Base-by-base conservation (phyloP, 2,329 filamentous ascomycete genomes). In the Fusarium incarnatum region DNA sequence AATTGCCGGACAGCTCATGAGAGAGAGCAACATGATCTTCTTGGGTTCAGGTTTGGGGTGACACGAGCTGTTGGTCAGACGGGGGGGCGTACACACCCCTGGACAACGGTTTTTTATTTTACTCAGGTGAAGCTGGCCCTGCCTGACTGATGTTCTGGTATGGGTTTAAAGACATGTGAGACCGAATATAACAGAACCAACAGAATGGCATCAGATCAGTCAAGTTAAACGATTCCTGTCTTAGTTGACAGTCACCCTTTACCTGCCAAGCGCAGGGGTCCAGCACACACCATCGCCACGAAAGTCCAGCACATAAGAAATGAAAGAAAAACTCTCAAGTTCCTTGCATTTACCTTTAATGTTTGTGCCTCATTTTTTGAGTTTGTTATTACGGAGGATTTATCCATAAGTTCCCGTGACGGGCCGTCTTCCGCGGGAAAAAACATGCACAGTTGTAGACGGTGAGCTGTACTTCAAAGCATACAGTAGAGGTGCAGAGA, bases 221-320 rank as follows among this genome's bases (percentile, higher is more conserved):
- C 10, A 37, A 37, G 10, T n/a, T n/a, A 37, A 37, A 37, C 16
- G 18, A 5, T 25, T 37, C 4, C 28, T 48, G 27, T 23, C 20
- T 41, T 22, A 53, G 49, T 53, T 20, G 49, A 53, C 49, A 53
- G 49, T 53, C 49, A 53, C 49, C 49, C 49, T n/a, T 37, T 23
- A 27, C 22, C 8, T 27, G 48, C 48, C 32, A 52, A 52, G 49
- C n/a, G 23, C 49, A 53, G 49, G 49, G 49, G 49, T 53, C n/a
- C 32, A 27, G 32, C 28, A 23, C 22, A 52, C 48, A 23, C 42
- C 32, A 50, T 53, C 40, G 34, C 49, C 49, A 52, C 48, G 13
- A 52, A 52, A 23, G 12, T n/a, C 23, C 48, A 40, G 2, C 23
- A 23, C 48, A 34, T 15, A 22, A 49, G 23, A 27, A 27, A 45